Evolutionary conservation across 805 yeast genomes (phyloP).

Genomic region (Jamesozyma rosinii): DNA sequence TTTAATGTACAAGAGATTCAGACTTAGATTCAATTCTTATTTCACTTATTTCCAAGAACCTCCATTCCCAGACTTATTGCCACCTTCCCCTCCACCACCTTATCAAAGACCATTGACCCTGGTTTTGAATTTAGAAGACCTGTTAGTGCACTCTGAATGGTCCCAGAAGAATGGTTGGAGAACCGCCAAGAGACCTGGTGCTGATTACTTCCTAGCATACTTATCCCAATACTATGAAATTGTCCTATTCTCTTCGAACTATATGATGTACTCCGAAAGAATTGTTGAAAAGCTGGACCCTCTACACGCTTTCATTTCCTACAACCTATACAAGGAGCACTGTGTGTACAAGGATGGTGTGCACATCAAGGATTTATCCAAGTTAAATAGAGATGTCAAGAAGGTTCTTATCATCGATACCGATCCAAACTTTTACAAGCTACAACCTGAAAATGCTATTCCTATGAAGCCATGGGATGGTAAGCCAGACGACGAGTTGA

Average conservation of each 20-base stretch:
- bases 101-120: constrained; percentile 87
- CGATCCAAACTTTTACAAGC: constrained; percentile 55
- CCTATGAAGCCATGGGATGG: constrained; percentile 84
- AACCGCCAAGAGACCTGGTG: constrained; percentile 97
- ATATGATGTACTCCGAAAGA: constrained; percentile 76
- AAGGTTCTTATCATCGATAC: constrained; percentile 77
- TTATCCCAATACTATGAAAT: constrained; percentile 92
- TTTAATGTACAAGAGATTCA: constrained; percentile 59
- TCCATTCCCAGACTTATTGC: constrained; percentile 82
- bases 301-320: constrained; percentile 76
- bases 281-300: constrained; percentile 88
- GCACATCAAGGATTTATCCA: constrained; percentile 78
- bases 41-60: constrained; percentile 87
- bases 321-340: constrained; percentile 83
- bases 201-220: constrained; percentile 91
- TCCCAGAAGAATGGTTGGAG: constrained; percentile 90
- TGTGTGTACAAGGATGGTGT: constrained; percentile 79
- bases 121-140: constrained; percentile 81
- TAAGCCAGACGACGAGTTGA: constrained; percentile 64
- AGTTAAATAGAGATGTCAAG: constrained; percentile 81
- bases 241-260: constrained; percentile 79
- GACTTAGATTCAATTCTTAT: constrained; percentile 61
- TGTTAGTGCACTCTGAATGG: constrained; percentile 89
- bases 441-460: constrained; percentile 94
- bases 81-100: constrained; percentile 84